Evolutionary conservation across 768 basidiomycete genomes (phyloP).

Genomic region (Serendipita sp.): DNA sequence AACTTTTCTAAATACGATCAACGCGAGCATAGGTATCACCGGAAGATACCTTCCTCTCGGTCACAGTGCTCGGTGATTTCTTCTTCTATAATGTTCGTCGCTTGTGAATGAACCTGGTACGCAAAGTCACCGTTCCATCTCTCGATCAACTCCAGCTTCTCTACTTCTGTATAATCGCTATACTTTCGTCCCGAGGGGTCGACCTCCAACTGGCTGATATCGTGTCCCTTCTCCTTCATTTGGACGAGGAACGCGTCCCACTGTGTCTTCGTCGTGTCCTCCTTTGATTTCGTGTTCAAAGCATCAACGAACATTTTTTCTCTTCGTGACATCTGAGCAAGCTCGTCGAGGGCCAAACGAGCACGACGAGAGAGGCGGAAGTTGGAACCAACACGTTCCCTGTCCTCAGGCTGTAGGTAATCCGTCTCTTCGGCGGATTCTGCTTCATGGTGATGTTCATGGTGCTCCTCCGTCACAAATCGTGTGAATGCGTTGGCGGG

Average conservation of each 20-base stretch:
- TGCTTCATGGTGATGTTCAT: slow-evolving; percentile 1
- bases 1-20: background rate
- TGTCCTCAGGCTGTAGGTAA: background rate
- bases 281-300: background rate
- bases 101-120: background rate
- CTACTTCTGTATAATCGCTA: background rate
- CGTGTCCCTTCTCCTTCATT: background rate
- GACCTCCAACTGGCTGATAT: background rate
- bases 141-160: background rate
- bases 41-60: background rate
- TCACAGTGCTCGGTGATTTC: background rate
- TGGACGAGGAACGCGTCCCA: background rate
- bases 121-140: background rate
- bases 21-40: background rate
- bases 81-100: background rate
- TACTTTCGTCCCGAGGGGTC: background rate
- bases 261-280: background rate
- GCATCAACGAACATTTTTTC: background rate
- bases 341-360: background rate
- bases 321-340: background rate
- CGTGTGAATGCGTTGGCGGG: background rate
- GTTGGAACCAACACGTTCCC: background rate
- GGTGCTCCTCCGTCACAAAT: background rate
- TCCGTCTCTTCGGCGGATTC: background rate
- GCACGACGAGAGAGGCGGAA: background rate